These are phyloP conservation scores for Phialophora macrospora DNA, from an alignment of 2,329 filamentous ascomycete species.

Conservation along the genomic window DNA sequence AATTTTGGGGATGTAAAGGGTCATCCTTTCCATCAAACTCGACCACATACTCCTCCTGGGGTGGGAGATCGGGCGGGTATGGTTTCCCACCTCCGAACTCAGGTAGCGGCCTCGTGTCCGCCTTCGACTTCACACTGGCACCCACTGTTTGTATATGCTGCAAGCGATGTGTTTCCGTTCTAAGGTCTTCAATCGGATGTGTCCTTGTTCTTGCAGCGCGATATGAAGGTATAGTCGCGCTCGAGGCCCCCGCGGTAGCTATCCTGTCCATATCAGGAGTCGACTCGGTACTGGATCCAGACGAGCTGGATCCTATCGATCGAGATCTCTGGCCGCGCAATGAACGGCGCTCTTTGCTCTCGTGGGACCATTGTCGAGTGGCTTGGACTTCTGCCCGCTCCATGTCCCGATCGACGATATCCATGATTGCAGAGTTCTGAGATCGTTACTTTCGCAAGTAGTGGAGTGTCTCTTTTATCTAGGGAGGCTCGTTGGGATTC, in stretches of 20 bases:
- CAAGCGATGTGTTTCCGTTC: conserved; percentile 40
- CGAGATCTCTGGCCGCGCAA: conserved; percentile 30
- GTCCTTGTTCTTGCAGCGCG: conserved; percentile 34
- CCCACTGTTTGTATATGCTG: conserved; percentile 53
- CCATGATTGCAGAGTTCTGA: conserved; percentile 41
- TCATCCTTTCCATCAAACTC: conserved; percentile 84
- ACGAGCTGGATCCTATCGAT: conserved; percentile 37
- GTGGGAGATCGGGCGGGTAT: conserved; percentile 61
- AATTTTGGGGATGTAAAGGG: conserved; percentile 85
- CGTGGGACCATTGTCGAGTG: conserved; percentile 34
- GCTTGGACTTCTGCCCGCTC: conserved; percentile 47
- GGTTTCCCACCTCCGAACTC: conserved; percentile 60
- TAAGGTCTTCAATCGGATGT: conserved; percentile 38
- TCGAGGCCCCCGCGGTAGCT: conserved; percentile 35
- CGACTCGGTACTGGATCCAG: conserved; percentile 38
- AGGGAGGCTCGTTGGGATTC: neutral
- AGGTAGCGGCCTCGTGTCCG: conserved; percentile 45
- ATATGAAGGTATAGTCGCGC: conserved; percentile 15
- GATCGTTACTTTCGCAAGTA: neutral
- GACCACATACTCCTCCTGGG: conserved; percentile 65
- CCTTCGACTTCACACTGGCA: conserved; percentile 42
- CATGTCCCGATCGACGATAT: conserved; percentile 45
- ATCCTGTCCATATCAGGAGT: conserved; percentile 35
- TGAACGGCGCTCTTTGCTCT: conserved; percentile 34
- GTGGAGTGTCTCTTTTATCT: neutral